Evolutionary conservation across 306 rosid genomes (phyloP).

Genomic region (Sicyos edulis): DNA sequence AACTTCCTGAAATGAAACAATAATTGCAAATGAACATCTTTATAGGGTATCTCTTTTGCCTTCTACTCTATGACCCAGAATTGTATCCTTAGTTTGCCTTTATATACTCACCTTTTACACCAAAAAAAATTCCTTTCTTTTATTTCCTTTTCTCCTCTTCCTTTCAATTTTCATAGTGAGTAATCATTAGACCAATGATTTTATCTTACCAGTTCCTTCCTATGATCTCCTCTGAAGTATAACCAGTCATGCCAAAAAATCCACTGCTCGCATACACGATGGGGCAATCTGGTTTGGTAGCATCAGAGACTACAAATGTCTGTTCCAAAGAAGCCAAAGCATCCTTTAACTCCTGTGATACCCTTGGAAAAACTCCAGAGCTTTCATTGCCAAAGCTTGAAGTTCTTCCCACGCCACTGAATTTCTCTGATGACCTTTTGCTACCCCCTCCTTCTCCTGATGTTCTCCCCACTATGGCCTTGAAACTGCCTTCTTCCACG

Average conservation of each 20-base stretch:
- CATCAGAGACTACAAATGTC: conserved; percentile 95
- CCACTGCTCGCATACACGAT: conserved; percentile 91
- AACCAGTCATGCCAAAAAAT: conserved; percentile 86
- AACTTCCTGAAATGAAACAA: background rate
- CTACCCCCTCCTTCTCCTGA: conserved; percentile 39
- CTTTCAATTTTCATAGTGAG: background rate
- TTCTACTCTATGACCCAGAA: background rate
- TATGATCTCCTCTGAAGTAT: conserved; percentile 71
- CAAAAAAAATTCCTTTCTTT: background rate
- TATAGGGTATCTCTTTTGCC: background rate
- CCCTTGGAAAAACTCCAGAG: conserved; percentile 49
- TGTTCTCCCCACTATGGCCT: conserved; percentile 26
- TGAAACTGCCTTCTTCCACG: conserved; percentile 36
- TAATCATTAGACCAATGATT: background rate
- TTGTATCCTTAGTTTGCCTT: background rate
- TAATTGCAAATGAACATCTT: background rate
- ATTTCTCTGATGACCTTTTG: conserved; percentile 42
- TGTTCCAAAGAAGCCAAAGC: conserved; percentile 76
- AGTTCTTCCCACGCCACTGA: conserved; percentile 22
- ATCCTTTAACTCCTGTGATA: conserved; percentile 68
- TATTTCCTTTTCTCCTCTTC: background rate
- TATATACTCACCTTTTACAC: background rate
- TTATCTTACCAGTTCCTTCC: conserved; percentile 74
- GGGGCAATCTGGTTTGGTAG: conserved; percentile 85
- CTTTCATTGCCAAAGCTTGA: conserved; percentile 36